These are phyloP conservation scores for Raphanus sativus DNA, from an alignment of 345 rosid genomes.

Conservation along the genomic window DNA sequence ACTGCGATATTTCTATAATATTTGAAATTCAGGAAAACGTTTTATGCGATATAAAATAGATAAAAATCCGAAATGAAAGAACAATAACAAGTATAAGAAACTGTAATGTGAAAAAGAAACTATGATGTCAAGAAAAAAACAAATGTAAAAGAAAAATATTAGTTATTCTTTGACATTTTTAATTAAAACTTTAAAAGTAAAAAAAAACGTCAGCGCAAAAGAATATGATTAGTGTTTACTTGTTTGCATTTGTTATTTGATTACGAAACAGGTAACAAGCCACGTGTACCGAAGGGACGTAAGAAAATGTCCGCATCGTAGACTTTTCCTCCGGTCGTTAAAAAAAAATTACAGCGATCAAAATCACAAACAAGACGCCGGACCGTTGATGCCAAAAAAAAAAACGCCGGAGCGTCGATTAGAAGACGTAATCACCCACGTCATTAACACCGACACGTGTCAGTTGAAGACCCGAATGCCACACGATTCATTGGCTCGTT, in stretches of 20 bases:
- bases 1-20: too few relatives aligned
- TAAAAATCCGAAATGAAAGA: too few relatives aligned
- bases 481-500: slow-evolving; percentile 34
- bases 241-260: background rate
- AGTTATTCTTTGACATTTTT: background rate
- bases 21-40: too few relatives aligned
- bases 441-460: slow-evolving; percentile 36
- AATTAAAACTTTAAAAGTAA: background rate
- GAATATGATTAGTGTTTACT: background rate
- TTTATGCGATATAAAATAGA: too few relatives aligned
- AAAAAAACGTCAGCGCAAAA: background rate
- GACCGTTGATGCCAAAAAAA: too few relatives aligned
- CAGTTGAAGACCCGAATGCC: slow-evolving; percentile 27
- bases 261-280: background rate
- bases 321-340: slow-evolving; percentile 21
- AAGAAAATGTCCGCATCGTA: slow-evolving; percentile 14
- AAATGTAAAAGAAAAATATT: too few relatives aligned
- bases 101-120: too few relatives aligned
- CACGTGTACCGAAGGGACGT: slow-evolving; percentile 14
- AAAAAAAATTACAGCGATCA: background rate
- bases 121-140: too few relatives aligned
- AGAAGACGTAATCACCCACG: slow-evolving; percentile 14
- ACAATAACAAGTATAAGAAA: too few relatives aligned
- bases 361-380: background rate
- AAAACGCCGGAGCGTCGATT: too few relatives aligned